These are phyloP conservation scores for Suzukiozyma palmioleophila DNA, from an alignment of 1,139 yeast species.

Conservation along the genomic window DNA sequence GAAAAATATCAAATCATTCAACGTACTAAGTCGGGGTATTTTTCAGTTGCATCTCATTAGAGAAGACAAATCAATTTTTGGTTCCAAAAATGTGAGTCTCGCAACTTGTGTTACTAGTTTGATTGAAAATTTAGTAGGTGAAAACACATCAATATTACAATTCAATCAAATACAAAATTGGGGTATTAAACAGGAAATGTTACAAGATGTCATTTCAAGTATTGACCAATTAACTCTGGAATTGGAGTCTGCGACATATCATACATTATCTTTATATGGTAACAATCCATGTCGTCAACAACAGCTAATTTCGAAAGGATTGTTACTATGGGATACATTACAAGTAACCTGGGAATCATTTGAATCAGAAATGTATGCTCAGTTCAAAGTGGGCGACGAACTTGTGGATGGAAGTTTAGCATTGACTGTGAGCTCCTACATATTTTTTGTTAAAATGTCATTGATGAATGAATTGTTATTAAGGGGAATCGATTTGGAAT, in stretches of 20 bases:
- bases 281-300: slow-evolving; percentile 83
- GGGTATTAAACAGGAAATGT: slow-evolving; percentile 8
- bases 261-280: slow-evolving; percentile 52
- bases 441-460: slow-evolving; percentile 59
- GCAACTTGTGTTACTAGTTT: slow-evolving; percentile 12
- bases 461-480: slow-evolving; percentile 70
- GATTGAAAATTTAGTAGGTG: slow-evolving; percentile 25
- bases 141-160: slow-evolving; percentile 19
- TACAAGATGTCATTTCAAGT: neutral
- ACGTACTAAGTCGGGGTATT: slow-evolving; percentile 57
- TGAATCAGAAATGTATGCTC: slow-evolving; percentile 39
- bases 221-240: slow-evolving; percentile 15
- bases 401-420: slow-evolving; percentile 24
- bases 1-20: slow-evolving; percentile 23
- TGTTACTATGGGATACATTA: slow-evolving; percentile 68
- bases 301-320: slow-evolving; percentile 57
- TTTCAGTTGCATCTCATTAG: slow-evolving; percentile 58
- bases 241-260: slow-evolving; percentile 47
- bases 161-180: slow-evolving; percentile 15
- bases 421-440: slow-evolving; percentile 63
- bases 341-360: slow-evolving; percentile 63
- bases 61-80: slow-evolving; percentile 53
- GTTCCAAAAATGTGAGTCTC: slow-evolving; percentile 18
- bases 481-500: slow-evolving; percentile 71
- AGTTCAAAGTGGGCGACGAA: slow-evolving; percentile 31